Base-by-base conservation (phyloP, 2,329 filamentous ascomycete genomes). In the Cordyceps fumosorosea region DNA sequence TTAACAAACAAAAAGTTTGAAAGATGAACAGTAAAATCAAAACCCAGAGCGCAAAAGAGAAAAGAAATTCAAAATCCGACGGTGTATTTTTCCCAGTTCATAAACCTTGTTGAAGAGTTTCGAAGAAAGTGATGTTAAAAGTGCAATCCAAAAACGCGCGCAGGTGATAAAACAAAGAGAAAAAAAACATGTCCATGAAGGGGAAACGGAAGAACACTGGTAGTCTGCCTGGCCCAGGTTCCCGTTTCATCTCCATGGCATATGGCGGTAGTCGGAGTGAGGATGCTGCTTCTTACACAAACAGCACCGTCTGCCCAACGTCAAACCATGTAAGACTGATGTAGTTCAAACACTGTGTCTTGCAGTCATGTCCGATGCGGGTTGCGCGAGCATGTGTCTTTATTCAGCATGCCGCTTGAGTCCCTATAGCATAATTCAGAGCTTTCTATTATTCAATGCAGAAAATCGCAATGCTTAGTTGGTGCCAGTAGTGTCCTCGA, bases 401-500 rank as follows among this genome's bases (percentile, higher is more conserved):
- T 62, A 62, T 62, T 62, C 60, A 62, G 54, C 60, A 62, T 62
- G 60, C 55, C 54, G 54, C 55, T 40, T 57, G 34, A 62, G 5
- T 58, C 60, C 60, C 48, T 45, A 53, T 51, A 47, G 48, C 57
- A 47, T 14, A 52, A 29, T 20, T 60, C 34, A 32, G 53, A 61
- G 52, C 60, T 62, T 44, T 63, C 47, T 63, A 64, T 64, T 68
- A 58, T 62, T 54, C 48, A 62, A 50, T 56, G 59, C 52, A 61
- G 29, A 60, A 44, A 29, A 51, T 52, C 34, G 42, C 26, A 34
- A 55, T 45, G 56, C 44, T 63, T 63, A 63, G 45, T 60, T 48
- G 26, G 62, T 65, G 44, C 70, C 71, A 1, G 78, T 81, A 18
- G 80, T 83, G 66, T 83, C 81, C 75, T 91, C 89, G 8, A 96